phyloP scores from a whole-genome alignment of 768 basidiomycete genomes.

The Cystofilobasidium capitatum region DNA sequence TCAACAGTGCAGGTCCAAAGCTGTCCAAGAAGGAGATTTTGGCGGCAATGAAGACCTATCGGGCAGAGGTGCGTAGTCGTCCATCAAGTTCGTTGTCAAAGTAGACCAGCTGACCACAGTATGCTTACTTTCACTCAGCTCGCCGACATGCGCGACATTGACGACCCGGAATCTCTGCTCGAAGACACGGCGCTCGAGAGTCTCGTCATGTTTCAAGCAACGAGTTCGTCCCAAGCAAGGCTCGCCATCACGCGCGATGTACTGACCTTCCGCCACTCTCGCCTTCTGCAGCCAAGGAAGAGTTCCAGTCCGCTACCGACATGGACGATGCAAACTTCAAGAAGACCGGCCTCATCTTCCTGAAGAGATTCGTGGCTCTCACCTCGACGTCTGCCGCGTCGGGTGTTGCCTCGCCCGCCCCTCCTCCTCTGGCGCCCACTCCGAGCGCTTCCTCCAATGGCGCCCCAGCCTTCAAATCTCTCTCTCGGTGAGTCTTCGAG shows the following conservation, averaged over 20 bases:
- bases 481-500: background rate
- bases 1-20: too few species aligned
- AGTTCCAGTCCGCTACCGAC: constrained; percentile 4
- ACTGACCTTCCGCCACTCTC: background rate
- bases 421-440: too few species aligned
- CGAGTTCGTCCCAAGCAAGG: constrained; percentile 21
- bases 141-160: background rate
- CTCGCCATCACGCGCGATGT: background rate
- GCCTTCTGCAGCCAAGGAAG: constrained; percentile 3
- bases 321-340: constrained; percentile 1
- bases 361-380: background rate
- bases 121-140: background rate
- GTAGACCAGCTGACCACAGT: background rate
- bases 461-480: background rate
- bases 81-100: background rate
- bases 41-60: background rate
- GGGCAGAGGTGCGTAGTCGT: background rate
- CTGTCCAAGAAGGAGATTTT: background rate
- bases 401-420: background rate
- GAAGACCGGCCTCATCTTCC: background rate
- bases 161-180: constrained; percentile 13
- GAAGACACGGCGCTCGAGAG: constrained; percentile 33
- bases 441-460: background rate
- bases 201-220: constrained; percentile 34
- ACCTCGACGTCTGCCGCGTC: background rate